Conservation (phyloP, 2,329 filamentous ascomycete genomes). For the Cadophora sp. region DNA sequence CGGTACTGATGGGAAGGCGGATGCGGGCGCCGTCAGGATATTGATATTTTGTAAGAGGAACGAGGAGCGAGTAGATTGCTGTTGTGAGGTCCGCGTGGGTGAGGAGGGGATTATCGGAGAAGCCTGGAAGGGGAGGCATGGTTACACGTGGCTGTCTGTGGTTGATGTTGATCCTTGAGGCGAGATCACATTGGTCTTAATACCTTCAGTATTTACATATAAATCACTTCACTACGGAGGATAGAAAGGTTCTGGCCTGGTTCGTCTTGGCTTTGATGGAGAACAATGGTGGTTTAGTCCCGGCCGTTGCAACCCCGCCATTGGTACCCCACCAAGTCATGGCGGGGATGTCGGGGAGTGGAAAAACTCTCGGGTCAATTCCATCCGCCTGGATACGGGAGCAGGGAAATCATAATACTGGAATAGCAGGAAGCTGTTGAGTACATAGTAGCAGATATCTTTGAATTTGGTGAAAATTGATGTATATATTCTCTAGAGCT, state of each 20-base stretch:
- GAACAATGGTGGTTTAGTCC: not conserved
- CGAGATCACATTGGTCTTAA: no score
- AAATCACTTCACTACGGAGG: no score
- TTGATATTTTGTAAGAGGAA: conserved; percentile 38
- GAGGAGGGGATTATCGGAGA: conserved; percentile 30
- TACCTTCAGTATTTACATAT: no score
- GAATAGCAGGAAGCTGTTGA: no score
- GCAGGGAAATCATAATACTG: no score
- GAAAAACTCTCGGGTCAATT: conserved; percentile 10
- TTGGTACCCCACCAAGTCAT: not conserved
- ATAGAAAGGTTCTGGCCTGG: no score
- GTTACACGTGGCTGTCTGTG: not conserved
- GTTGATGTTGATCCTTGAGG: no score
- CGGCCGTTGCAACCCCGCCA: not conserved
- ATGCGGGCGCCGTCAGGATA: conserved; percentile 47
- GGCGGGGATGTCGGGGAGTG: conserved; percentile 2
- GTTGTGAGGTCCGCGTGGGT: conserved; percentile 47
- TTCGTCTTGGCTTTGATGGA: no score
- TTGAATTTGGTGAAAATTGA: no score
- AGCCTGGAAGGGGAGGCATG: conserved; percentile 34
- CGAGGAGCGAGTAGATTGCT: conserved; percentile 38
- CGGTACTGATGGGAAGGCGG: conserved; percentile 47
- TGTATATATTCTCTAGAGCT: not conserved
- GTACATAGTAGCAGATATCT: no score
- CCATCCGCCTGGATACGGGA: not conserved